phyloP scores from a whole-genome alignment of 805 yeast species.

The Schwanniomyces sp. region DNA sequence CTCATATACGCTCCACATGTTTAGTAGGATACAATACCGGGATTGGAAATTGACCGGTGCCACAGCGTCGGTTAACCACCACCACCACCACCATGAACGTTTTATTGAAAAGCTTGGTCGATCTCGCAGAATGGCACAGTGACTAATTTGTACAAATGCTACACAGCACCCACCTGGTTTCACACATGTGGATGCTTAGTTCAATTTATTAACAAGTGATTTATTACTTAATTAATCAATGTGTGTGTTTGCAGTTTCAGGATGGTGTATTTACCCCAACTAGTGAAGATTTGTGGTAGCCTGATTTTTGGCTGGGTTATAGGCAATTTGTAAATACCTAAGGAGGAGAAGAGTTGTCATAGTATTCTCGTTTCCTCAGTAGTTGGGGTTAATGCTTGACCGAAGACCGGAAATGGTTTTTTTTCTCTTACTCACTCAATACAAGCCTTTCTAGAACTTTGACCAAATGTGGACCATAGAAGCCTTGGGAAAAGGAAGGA shows the following conservation, averaged over 20 bases:
- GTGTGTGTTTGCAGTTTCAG: neutral
- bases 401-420: too few relatives aligned
- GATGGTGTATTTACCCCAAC: neutral
- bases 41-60: neutral
- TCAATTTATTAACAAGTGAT: neutral
- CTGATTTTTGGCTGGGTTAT: neutral
- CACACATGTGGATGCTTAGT: neutral
- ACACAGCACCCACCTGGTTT: neutral
- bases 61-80: neutral
- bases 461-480: neutral
- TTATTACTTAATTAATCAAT: neutral
- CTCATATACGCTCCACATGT: neutral
- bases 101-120: neutral
- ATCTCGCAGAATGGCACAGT: neutral
- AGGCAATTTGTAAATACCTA: neutral
- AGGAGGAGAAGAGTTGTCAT: constrained; percentile 1
- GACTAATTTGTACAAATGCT: neutral
- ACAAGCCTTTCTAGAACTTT: neutral
- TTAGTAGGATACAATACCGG: neutral
- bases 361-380: neutral
- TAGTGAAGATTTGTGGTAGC: neutral
- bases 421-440: too few relatives aligned
- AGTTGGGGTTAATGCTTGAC: neutral
- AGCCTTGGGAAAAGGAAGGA: neutral
- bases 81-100: constrained; percentile 1